Conservation (phyloP, 2,329 filamentous ascomycete genomes). For the Cytospora piceae region DNA sequence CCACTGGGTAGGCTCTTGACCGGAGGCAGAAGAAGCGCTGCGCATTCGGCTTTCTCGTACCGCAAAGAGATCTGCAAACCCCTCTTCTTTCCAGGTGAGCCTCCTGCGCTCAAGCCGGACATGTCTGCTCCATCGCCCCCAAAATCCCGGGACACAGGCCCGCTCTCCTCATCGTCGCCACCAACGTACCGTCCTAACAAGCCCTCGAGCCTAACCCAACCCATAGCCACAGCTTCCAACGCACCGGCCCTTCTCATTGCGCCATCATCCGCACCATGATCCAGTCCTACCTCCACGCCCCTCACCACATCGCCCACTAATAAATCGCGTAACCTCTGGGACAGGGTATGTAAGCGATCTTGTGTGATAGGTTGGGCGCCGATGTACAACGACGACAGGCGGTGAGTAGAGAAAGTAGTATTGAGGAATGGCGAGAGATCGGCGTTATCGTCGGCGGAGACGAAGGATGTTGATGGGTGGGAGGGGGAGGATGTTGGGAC, state of each 20-base stretch:
- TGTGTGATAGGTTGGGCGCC: slow-evolving; percentile 46
- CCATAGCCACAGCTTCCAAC: slow-evolving; percentile 52
- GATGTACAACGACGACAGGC: slow-evolving; percentile 57
- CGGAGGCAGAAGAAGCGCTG: slow-evolving; percentile 54
- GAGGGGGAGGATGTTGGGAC: slow-evolving; percentile 17
- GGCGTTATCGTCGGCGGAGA: slow-evolving; percentile 30
- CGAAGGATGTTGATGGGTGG: slow-evolving; percentile 11
- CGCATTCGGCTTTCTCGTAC: slow-evolving; percentile 58
- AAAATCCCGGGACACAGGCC: slow-evolving; percentile 12
- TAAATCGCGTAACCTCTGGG: slow-evolving; percentile 55
- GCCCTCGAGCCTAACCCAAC: slow-evolving; percentile 46
- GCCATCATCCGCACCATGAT: slow-evolving; percentile 44
- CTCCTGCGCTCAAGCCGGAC: slow-evolving; percentile 10
- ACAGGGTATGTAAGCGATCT: slow-evolving; percentile 47
- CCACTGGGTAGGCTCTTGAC: slow-evolving; percentile 20
- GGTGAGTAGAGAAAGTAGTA: slow-evolving; percentile 61
- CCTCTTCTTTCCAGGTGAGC: slow-evolving; percentile 35
- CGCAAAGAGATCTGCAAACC: slow-evolving; percentile 51
- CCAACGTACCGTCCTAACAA: slow-evolving; percentile 37
- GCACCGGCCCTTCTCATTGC: slow-evolving; percentile 46
- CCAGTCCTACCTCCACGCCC: slow-evolving; percentile 58
- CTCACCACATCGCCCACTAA: slow-evolving; percentile 64
- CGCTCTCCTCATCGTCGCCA: slow-evolving; percentile 15
- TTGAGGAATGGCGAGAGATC: slow-evolving; percentile 54
- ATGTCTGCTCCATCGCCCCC: slow-evolving; percentile 14